Conservation (phyloP, 2,329 filamentous ascomycete species). For the Colletotrichum cereale region DNA sequence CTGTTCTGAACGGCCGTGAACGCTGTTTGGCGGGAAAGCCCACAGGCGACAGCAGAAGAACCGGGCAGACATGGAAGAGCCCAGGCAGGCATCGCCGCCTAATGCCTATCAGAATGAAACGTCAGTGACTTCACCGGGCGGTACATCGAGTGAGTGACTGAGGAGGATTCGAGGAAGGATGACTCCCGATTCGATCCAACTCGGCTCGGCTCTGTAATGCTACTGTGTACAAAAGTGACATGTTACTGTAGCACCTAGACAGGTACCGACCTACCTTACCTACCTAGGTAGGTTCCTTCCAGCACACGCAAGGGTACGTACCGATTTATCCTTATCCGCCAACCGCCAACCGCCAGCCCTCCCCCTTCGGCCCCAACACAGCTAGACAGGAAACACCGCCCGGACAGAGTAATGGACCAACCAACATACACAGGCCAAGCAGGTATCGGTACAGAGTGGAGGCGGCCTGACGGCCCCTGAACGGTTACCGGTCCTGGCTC, state of each 20-base stretch:
- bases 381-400: neutral
- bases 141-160: constrained; percentile 1
- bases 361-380: constrained; percentile 12
- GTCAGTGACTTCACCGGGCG: constrained; percentile 27
- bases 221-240: neutral
- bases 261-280: neutral
- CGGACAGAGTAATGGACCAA: neutral
- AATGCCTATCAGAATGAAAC: constrained; percentile 33
- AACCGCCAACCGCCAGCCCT: constrained; percentile 3
- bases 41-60: neutral
- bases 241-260: neutral
- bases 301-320: constrained; percentile 3
- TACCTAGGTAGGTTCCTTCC: neutral
- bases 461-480: neutral
- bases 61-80: constrained; percentile 21
- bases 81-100: constrained; percentile 40
- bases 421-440: neutral
- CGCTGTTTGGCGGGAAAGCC: constrained; percentile 11
- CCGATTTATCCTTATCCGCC: neutral
- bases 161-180: neutral
- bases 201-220: neutral
- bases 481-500: constrained; percentile 12
- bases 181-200: constrained; percentile 4
- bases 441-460: constrained; percentile 17
- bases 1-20: constrained; percentile 15